Conservation (phyloP, 1,139 yeast species). For the Scheffersomyces illinoinensis region DNA sequence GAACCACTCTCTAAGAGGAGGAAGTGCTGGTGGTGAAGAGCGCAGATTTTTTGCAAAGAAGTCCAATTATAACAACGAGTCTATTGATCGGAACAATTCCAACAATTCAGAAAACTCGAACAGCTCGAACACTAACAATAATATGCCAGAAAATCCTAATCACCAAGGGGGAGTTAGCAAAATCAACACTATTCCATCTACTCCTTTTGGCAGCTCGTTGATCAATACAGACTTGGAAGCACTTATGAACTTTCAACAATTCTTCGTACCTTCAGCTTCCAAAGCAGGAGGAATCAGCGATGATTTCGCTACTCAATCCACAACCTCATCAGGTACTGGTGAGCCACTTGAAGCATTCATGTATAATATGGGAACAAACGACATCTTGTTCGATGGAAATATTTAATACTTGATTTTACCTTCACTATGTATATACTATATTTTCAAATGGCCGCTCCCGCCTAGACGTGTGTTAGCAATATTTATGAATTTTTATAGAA, state of each 20-base stretch:
- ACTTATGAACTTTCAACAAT: constrained; percentile 20
- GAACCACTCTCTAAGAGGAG: neutral
- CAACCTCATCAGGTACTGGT: constrained; percentile 9
- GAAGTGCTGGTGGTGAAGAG: neutral
- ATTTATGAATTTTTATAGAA: neutral
- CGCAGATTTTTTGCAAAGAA: neutral
- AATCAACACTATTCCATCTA: neutral
- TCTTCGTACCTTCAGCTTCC: constrained; percentile 17
- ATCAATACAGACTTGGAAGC: constrained; percentile 12
- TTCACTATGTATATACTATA: neutral
- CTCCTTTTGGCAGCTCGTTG: neutral
- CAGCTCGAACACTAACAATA: neutral
- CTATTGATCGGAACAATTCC: neutral
- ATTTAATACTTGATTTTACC: constrained; percentile 5
- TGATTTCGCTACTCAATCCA: constrained; percentile 8
- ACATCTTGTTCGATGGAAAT: constrained; percentile 21
- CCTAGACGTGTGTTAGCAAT: neutral
- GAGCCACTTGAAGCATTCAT: constrained; percentile 18
- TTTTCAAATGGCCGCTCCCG: neutral
- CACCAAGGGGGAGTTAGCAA: neutral
- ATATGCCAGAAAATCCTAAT: neutral
- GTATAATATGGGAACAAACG: constrained; percentile 22
- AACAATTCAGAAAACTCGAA: neutral
- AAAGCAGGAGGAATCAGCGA: constrained; percentile 8
- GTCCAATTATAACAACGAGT: neutral